Base-by-base conservation (phyloP, 1,284 basidiomycete species). In the Malassezia vespertilionis region DNA sequence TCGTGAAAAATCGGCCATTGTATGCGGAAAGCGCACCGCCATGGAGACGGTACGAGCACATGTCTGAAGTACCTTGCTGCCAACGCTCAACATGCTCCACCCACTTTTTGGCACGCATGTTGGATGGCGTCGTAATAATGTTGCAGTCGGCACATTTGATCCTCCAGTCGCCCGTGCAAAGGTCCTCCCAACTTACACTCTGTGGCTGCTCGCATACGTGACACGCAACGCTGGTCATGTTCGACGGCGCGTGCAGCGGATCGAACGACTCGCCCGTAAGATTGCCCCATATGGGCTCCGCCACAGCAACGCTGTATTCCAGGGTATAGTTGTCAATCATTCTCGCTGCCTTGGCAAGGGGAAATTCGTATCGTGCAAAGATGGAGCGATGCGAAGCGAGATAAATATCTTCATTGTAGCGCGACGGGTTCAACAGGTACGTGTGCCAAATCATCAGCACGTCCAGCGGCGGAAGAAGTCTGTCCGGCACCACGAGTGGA, bases 371-470 rank as follows among this genome's bases (percentile, higher is more conserved):
- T 32, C 6, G 5, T 14, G 5, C 5, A 11, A 7, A 32, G 30
- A n/a, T 32, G 12, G 5, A 8, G n/a, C n/a, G 5, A 8, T 15
- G 6, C 5, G 30, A 32, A 7, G 6, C 12, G 7, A 33, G 5
- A 20, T 47, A 47, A 18, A 41, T 14, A 11, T 59, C 54, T 37
- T 54, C 54, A 6, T 43, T 36, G 20, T 52, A 53, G 42, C 24
- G 11, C 14, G 52, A 40, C 5, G 56, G 58, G n/a, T 55, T 57
- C 33, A 61, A 53, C 31, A 54, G 46, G 20, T 58, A 63, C 8
- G 52, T 33, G 24, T 61, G 61, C 18, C 60, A 61, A 41, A 64
- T 43, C 30, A 64, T 51, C 4, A 49, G 48, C 5, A 64, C 60
- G 27, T 64, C 60, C 40, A 64, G 24, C 10, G 58, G 61, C 3